These are phyloP conservation scores for Trichodelitschia bisporula DNA, from an alignment of 495 filamentous ascomycete genomes.

Conservation along the genomic window DNA sequence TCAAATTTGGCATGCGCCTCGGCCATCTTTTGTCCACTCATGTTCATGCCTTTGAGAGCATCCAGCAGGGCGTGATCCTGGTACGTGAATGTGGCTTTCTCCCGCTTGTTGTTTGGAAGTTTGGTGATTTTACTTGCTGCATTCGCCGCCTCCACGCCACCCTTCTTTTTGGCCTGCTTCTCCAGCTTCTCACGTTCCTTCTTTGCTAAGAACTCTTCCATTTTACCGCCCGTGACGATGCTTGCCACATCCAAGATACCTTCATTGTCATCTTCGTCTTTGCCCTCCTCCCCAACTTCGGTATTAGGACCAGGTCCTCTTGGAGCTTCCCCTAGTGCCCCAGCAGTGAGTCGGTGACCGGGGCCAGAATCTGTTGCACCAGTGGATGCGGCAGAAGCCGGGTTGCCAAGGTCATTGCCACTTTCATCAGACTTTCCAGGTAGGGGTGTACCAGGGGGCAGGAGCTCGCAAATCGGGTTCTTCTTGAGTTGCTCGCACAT, in stretches of 20 bases:
- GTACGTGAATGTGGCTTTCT: conserved; percentile 54
- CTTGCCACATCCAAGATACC: conserved; percentile 84
- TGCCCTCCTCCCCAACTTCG: conserved; percentile 23
- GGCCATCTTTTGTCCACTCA: conserved; percentile 16
- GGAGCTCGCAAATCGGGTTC: conserved; percentile 67
- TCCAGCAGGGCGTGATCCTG: conserved; percentile 48
- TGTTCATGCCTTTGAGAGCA: conserved; percentile 25
- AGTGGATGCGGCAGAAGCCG: conserved; percentile 28
- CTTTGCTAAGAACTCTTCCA: conserved; percentile 70
- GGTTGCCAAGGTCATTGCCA: conserved; percentile 31
- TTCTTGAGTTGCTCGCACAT: conserved; percentile 94
- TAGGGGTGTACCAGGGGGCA: conserved; percentile 38
- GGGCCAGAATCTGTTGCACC: conserved; percentile 21
- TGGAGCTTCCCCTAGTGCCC: conserved; percentile 16
- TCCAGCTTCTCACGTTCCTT: conserved; percentile 82
- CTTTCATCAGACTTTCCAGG: conserved; percentile 24
- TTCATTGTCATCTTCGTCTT: conserved; percentile 35
- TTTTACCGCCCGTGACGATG: conserved; percentile 78
- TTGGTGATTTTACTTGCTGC: conserved; percentile 26
- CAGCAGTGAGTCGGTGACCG: conserved; percentile 14
- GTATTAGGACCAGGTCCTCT: conserved; percentile 27
- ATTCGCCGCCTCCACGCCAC: conserved; percentile 17
- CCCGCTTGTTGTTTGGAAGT: conserved; percentile 62
- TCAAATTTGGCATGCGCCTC: conserved; percentile 16
- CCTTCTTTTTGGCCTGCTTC: conserved; percentile 35